phyloP scores from a whole-genome alignment of 192 early-diverging fungal genomes.

The Geosiphon pyriformis region DNA sequence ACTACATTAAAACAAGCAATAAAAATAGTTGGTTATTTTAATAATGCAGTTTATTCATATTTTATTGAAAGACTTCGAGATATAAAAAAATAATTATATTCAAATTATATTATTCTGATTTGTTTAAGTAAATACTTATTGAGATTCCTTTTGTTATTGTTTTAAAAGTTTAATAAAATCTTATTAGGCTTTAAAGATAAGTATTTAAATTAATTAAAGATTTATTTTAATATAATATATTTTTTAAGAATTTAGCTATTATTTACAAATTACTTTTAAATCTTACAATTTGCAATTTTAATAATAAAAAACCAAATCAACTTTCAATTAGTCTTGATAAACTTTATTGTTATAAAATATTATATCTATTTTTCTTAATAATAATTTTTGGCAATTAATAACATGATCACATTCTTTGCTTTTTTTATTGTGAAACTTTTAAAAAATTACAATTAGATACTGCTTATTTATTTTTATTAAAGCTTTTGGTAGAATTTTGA shows the following conservation, averaged over 20 bases:
- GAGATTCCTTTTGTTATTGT: neutral
- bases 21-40: neutral
- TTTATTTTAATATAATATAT: too few relatives aligned
- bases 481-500: neutral
- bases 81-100: neutral
- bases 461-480: neutral
- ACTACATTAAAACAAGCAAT: neutral
- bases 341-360: neutral
- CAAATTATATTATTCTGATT: neutral
- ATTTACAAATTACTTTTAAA: neutral
- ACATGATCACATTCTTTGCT: neutral
- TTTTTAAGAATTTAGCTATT: neutral
- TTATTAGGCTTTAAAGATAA: neutral
- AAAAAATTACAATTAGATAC: neutral
- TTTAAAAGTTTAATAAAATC: too few relatives aligned
- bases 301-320: neutral
- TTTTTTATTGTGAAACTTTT: neutral
- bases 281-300: neutral
- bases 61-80: conserved; percentile 9
- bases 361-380: neutral
- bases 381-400: neutral
- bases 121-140: neutral
- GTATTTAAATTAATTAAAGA: neutral
- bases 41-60: neutral
- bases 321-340: neutral